Percentiles rank a stretch among this genome's conserved stretches.
Evolutionary conservation across 768 basidiomycete genomes (phyloP).

Genomic region (Boletus insuetus): DNA sequence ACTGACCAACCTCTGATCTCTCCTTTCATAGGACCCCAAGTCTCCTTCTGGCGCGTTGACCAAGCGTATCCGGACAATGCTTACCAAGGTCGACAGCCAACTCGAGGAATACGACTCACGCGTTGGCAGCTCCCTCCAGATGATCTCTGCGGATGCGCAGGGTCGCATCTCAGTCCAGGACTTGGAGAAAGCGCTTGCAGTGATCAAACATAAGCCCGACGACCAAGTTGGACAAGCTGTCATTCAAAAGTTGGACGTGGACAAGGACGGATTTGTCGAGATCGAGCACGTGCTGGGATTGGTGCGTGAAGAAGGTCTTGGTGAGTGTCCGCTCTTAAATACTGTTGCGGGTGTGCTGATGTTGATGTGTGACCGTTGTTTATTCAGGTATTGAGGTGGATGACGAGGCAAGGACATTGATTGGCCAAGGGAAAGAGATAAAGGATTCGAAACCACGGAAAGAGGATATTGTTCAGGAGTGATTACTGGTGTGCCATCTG

Average conservation of each 20-base stretch:
- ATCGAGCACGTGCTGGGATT: conserved; percentile 91
- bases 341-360: not conserved
- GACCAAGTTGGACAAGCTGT: conserved; percentile 86
- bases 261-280: conserved; percentile 94
- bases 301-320: conserved; percentile 84
- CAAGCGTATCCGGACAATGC: conserved; percentile 93
- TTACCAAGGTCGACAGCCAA: conserved; percentile 92
- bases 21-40: conserved; percentile 58
- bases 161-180: conserved; percentile 89
- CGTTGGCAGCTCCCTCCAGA: conserved; percentile 79
- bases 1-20: not conserved
- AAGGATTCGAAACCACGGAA: conserved; percentile 81
- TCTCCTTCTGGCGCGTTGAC: conserved; percentile 85
- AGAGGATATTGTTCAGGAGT: conserved; percentile 91
- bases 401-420: conserved; percentile 77
- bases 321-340: conserved; percentile 36
- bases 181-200: conserved; percentile 83
- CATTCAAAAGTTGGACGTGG: conserved; percentile 91
- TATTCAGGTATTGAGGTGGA: conserved; percentile 73
- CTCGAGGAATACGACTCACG: conserved; percentile 88
- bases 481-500: conserved; percentile 3
- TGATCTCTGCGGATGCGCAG: conserved; percentile 81
- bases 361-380: not conserved
- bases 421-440: conserved; percentile 81
- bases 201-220: conserved; percentile 91